phyloP scores from a whole-genome alignment of 352 stramenopile genomes.

The Elongisporangium prolatum region DNA sequence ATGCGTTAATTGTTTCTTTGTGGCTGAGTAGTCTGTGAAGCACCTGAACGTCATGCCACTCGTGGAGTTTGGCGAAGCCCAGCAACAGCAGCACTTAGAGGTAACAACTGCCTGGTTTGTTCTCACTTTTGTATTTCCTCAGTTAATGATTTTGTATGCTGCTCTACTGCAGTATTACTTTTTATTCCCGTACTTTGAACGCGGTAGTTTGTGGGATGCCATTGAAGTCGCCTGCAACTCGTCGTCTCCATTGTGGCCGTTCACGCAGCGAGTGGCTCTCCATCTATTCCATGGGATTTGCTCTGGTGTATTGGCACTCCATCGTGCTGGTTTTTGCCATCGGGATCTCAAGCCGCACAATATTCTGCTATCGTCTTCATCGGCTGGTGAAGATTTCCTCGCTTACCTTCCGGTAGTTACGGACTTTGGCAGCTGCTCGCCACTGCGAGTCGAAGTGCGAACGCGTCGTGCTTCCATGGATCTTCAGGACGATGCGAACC shows the following conservation, averaged over 20 bases:
- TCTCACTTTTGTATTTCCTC: neutral
- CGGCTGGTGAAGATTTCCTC: conserved; percentile 58
- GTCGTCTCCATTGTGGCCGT: conserved; percentile 77
- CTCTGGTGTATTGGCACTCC: conserved; percentile 63
- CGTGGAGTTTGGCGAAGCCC: conserved; percentile 72
- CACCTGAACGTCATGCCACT: conserved; percentile 79
- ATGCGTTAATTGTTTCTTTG: neutral
- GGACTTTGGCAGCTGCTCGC: conserved; percentile 80
- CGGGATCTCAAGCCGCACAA: conserved; percentile 86
- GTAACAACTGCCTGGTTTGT: conserved; percentile 18
- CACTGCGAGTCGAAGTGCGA: conserved; percentile 61
- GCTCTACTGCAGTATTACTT: conserved; percentile 75
- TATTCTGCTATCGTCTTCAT: conserved; percentile 65
- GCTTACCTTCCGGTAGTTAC: conserved; percentile 78
- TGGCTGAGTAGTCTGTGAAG: conserved; percentile 51
- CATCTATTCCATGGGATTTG: conserved; percentile 86
- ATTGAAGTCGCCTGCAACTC: conserved; percentile 60
- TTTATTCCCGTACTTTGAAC: conserved; percentile 81
- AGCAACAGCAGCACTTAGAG: conserved; percentile 64
- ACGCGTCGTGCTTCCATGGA: conserved; percentile 70
- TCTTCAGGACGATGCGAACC: conserved; percentile 73
- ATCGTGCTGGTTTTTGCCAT: conserved; percentile 79
- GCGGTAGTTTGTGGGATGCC: conserved; percentile 75
- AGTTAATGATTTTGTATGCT: neutral
- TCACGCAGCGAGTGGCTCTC: conserved; percentile 73